Percentiles rank a stretch among this genome's conserved stretches.
These are phyloP conservation scores for Solanum hybrid DNA, from an alignment of 305 asterid species.

Conservation along the genomic window DNA sequence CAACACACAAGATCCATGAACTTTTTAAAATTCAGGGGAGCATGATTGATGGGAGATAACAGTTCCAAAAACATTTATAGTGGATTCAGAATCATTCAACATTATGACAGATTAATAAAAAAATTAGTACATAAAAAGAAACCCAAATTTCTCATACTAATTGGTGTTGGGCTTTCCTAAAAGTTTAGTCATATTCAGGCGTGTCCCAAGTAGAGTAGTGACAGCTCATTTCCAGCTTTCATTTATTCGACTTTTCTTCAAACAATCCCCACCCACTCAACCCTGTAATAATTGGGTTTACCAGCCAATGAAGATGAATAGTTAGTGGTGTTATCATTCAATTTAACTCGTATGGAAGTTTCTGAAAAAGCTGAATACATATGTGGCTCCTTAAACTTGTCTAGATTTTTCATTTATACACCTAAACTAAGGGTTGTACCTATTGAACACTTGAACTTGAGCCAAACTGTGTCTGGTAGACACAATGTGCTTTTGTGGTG, in stretches of 20 bases:
- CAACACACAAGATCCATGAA: not conserved
- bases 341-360: not conserved
- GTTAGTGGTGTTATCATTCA: not conserved
- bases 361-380: not conserved
- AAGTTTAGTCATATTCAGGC: not conserved
- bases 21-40: not conserved
- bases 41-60: not conserved
- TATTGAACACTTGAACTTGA: not conserved
- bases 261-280: not conserved
- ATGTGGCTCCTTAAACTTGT: not conserved
- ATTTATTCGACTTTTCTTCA: not conserved
- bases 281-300: not conserved
- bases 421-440: not conserved
- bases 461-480: not conserved
- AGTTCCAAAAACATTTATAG: not conserved
- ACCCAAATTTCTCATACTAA: not conserved
- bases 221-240: not conserved
- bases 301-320: not conserved
- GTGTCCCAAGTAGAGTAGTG: not conserved
- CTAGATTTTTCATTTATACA: not conserved
- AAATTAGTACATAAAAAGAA: not conserved
- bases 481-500: not conserved
- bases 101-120: not conserved
- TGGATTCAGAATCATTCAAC: not conserved
- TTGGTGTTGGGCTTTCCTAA: not conserved